Percentiles rank a stretch among this genome's conserved stretches.
Evolutionary conservation across 2,329 filamentous ascomycete genomes (phyloP).

Genomic region (Gnomoniopsis sp.): DNA sequence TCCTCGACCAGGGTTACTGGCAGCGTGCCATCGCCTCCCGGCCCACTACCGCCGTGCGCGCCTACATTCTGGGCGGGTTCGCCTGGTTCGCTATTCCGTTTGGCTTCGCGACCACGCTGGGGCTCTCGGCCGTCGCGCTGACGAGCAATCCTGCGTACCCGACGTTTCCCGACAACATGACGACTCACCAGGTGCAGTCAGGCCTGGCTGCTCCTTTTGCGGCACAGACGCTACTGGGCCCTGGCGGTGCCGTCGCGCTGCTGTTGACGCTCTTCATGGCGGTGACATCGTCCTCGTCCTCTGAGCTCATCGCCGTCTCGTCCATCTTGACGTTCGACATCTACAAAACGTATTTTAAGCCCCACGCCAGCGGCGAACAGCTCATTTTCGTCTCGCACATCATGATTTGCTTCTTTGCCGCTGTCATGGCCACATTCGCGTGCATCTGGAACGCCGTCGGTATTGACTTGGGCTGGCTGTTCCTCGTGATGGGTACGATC

Average conservation of each 20-base stretch:
- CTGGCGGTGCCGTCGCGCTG: neutral
- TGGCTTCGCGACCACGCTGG: neutral
- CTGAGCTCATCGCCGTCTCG: neutral
- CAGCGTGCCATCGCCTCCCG: neutral
- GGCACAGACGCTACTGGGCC: neutral
- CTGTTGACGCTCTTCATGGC: neutral
- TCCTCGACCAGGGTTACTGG: neutral
- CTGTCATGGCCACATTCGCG: neutral
- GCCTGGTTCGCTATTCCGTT: neutral
- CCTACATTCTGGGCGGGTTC: neutral
- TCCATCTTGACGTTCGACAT: conserved; percentile 45
- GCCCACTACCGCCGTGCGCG: neutral
- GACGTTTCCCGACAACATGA: neutral
- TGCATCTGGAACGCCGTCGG: neutral
- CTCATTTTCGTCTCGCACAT: conserved; percentile 27
- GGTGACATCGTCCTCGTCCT: neutral
- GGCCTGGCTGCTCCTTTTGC: neutral
- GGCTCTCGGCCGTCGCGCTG: neutral
- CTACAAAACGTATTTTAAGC: conserved; percentile 49
- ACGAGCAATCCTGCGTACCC: neutral
- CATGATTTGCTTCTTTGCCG: neutral
- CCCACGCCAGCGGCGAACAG: conserved; percentile 37
- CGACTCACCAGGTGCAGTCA: neutral
- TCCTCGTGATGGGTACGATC: neutral
- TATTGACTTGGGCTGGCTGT: neutral